Evolutionary conservation across 805 yeast species (phyloP).

Genomic region (Metschnikowia orientalis): DNA sequence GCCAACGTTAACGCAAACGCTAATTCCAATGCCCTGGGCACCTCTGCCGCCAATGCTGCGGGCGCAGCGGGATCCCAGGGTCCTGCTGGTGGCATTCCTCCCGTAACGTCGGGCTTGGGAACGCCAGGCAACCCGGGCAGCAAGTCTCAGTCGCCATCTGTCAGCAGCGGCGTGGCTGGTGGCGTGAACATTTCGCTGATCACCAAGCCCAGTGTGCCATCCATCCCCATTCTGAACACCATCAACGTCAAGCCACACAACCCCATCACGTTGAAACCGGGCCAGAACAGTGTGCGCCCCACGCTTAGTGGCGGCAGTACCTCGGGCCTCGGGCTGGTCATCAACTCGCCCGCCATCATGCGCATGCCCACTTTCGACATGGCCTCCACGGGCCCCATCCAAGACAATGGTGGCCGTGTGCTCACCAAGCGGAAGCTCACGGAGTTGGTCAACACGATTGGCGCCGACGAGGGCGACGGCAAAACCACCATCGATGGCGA

Average conservation of each 20-base stretch:
- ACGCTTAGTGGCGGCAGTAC: constrained; percentile 83
- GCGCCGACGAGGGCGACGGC: constrained; percentile 85
- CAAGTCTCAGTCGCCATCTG: constrained; percentile 8
- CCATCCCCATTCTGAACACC: constrained; percentile 67
- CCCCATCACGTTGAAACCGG: constrained; percentile 61
- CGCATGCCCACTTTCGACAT: constrained; percentile 80
- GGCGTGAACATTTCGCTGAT: constrained; percentile 34
- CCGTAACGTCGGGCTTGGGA: constrained; percentile 5
- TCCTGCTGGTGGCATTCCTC: constrained; percentile 2
- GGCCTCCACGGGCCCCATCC: constrained; percentile 30
- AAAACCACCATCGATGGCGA: constrained; percentile 92
- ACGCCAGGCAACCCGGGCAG: constrained; percentile 4
- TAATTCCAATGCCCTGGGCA: constrained; percentile 4
- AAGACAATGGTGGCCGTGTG: constrained; percentile 69
- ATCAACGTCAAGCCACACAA: constrained; percentile 62
- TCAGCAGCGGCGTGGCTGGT: constrained; percentile 14
- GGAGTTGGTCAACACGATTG: constrained; percentile 79
- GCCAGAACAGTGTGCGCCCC: constrained; percentile 53
- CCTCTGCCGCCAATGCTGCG: constrained; percentile 4
- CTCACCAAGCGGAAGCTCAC: constrained; percentile 83
- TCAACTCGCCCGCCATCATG: constrained; percentile 70
- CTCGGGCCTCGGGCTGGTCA: constrained; percentile 53
- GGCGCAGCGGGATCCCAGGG: constrained; percentile 9
- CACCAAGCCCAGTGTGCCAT: constrained; percentile 54
- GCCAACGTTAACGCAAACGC: too few relatives aligned